Conservation (phyloP, 106 monocot species). For the Apostasia shenzhenica region DNA sequence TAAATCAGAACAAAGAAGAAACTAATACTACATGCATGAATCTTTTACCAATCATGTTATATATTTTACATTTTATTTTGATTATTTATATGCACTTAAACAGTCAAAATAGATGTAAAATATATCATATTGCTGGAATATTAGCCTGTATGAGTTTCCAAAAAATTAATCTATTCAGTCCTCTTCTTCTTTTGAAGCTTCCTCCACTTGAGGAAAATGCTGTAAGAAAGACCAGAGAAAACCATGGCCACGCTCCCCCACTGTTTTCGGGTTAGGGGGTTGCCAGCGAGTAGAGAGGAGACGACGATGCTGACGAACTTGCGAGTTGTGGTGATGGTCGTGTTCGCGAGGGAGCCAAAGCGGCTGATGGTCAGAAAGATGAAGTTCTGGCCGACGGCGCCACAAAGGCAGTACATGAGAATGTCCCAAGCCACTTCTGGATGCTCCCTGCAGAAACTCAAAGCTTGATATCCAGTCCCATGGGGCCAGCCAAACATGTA, state of each 20-base stretch:
- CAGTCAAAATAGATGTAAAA: no score
- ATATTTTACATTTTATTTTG: no score
- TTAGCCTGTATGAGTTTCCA: no score
- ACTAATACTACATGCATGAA: no score
- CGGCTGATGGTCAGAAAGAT: constrained; percentile 83
- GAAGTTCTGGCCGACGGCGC: constrained; percentile 92
- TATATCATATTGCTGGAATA: no score
- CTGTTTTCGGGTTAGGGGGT: constrained; percentile 70
- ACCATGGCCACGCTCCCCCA: constrained; percentile 95
- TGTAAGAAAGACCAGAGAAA: constrained; percentile 80
- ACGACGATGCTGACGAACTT: constrained; percentile 98
- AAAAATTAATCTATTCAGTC: neutral
- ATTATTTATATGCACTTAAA: no score
- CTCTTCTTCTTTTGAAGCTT: constrained; percentile 37
- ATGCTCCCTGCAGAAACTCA: constrained; percentile 63
- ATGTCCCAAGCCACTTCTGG: constrained; percentile 99
- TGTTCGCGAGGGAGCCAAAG: constrained; percentile 88
- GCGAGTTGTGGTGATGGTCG: constrained; percentile 89
- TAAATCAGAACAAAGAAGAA: no score
- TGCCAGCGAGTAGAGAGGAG: constrained; percentile 77
- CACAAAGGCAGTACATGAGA: constrained; percentile 81
- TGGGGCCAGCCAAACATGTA: constrained; percentile 81
- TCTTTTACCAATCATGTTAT: no score
- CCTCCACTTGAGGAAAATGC: constrained; percentile 81
- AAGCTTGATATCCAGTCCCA: constrained; percentile 63